Evolutionary conservation across 2,329 filamentous ascomycete genomes (phyloP), one percentile per base, ranked within the genome.

Genomic region (Microsporum audouinii): DNA sequence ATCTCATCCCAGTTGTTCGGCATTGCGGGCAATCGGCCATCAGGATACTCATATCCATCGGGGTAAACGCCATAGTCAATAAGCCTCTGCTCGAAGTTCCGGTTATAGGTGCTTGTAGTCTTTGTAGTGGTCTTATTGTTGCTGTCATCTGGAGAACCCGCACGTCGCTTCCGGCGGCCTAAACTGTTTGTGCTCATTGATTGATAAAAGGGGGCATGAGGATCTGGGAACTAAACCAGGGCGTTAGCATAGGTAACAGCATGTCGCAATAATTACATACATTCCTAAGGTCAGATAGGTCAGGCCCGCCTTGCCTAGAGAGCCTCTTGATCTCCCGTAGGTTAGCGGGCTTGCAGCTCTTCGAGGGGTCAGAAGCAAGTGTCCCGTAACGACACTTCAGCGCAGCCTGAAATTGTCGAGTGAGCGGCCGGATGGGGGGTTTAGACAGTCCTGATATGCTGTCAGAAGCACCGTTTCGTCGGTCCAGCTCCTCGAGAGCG

Each of bases 71-170:
- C 60, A 63, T 70, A 51, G 60, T 77, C 71, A 60, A 72, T 70
- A 45, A 77, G 63, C 57, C 74, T 68, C 60, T 73, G 70, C 59
- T 74, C 67, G 65, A 77, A 77, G 61, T 67, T 64, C 55, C 66
- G 65, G 64, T 72, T 63, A 62, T 76, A 74, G 1, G 66, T 62
- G 53, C 29, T 36, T 8, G 29, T 57, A 14, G n/a, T 59, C n/a
- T 17, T 49, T 1, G 38, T 49, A 8, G 10, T 59, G 7, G 57
- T 47, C n/a, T 38, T 45, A 65, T 65, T 31, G 23, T 3, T 33
- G 38, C 23, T 45, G 12, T 39, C 33, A 47, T n/a, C 17, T 66
- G 60, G 29, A 36, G 38, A 39, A 39, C 27, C 41, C 1, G 57
- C 57, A 10, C 38, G 41, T 33, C 57, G 38, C 39, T 59, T 59